Conservation (phyloP, 768 basidiomycete species). For the Termitomyces sp. region DNA sequence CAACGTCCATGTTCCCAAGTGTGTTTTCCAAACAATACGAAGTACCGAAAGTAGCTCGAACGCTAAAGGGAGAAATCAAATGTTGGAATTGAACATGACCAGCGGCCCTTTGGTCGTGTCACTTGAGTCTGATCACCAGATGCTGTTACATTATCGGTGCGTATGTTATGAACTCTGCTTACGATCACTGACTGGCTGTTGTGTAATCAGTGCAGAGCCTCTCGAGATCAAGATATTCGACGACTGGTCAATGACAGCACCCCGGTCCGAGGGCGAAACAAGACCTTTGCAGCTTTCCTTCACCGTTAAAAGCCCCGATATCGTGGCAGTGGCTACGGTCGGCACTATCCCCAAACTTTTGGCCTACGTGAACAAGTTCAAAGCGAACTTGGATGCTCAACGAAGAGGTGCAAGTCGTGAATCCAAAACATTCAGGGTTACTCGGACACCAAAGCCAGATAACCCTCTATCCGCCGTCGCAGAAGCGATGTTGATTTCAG, state of each 20-base stretch:
- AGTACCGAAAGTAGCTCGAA: conserved; percentile 40
- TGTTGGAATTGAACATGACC: conserved; percentile 74
- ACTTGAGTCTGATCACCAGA: conserved; percentile 76
- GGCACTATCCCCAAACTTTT: conserved; percentile 77
- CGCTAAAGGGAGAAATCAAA: conserved; percentile 38
- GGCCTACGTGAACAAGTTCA: conserved; percentile 71
- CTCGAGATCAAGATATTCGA: conserved; percentile 72
- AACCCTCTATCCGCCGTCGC: conserved; percentile 86
- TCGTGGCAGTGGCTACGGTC: conserved; percentile 66
- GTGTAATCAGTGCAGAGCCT: conserved; percentile 64
- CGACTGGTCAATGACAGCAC: conserved; percentile 67
- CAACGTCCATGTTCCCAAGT: conserved; percentile 58
- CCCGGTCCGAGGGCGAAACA: conserved; percentile 36
- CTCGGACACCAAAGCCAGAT: conserved; percentile 67
- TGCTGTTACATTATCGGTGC: conserved; percentile 72
- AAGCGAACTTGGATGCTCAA: conserved; percentile 68
- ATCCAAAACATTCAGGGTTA: conserved; percentile 73
- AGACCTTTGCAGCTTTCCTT: conserved; percentile 70
- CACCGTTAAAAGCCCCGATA: conserved; percentile 64
- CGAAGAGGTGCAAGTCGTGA: conserved; percentile 74
- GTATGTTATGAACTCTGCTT: neutral
- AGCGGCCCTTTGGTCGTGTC: conserved; percentile 65
- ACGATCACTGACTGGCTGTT: conserved; percentile 2
- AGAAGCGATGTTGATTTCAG: conserved; percentile 76
- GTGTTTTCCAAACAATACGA: conserved; percentile 73